Percentiles rank a stretch among this genome's conserved stretches.
phyloP scores from a whole-genome alignment of 2,329 filamentous ascomycete species.

The Fusarium pininemorale region DNA sequence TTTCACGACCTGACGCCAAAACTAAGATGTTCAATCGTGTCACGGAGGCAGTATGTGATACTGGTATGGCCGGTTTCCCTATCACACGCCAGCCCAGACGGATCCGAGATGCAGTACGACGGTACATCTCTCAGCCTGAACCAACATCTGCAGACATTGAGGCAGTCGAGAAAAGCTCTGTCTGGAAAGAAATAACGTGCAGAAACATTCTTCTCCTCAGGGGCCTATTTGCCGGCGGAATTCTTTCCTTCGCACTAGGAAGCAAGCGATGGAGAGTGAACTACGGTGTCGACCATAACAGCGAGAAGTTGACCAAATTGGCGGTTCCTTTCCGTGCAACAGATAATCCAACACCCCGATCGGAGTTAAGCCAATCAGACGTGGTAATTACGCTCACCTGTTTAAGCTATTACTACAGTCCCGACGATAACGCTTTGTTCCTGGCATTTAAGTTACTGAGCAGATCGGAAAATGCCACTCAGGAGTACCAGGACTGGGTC shows the following conservation, averaged over 20 bases:
- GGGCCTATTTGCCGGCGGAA: too few species aligned
- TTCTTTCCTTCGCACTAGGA: too few species aligned
- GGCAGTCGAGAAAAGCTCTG: too few species aligned
- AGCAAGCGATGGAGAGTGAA: too few species aligned
- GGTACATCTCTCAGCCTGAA: constrained; percentile 55
- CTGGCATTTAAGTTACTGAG: constrained; percentile 57
- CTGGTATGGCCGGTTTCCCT: constrained; percentile 54
- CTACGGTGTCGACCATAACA: background rate
- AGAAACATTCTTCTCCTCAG: too few species aligned
- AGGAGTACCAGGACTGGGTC: constrained; percentile 63
- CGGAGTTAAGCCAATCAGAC: constrained; percentile 72
- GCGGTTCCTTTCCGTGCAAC: constrained; percentile 68
- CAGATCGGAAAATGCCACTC: constrained; percentile 59
- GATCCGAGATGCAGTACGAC: constrained; percentile 46
- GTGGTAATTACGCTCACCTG: constrained; percentile 65
- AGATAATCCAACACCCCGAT: constrained; percentile 55
- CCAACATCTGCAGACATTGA: constrained; percentile 17
- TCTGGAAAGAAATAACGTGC: too few species aligned
- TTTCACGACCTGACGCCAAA: constrained; percentile 52
- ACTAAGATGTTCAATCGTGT: constrained; percentile 45
- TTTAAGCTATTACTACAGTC: constrained; percentile 63
- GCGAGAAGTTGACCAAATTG: constrained; percentile 55
- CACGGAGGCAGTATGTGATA: constrained; percentile 53
- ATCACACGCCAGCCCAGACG: constrained; percentile 48
- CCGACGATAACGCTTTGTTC: constrained; percentile 57